Conservation (phyloP, 176 grass and related monocot species). For the Rhynchospora breviuscula region DNA sequence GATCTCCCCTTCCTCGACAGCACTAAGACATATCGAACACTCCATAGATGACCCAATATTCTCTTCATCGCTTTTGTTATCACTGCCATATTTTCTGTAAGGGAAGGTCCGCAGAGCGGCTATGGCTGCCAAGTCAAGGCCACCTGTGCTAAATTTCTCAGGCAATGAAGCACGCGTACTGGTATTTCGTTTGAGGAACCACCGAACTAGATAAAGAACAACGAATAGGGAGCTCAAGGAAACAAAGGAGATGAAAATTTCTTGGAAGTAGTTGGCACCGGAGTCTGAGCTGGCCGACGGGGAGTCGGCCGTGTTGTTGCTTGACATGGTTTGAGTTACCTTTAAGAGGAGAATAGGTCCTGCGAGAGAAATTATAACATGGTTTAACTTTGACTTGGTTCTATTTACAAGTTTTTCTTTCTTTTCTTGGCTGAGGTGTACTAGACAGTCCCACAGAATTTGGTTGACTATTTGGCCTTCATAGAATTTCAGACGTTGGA, state of each 20-base stretch:
- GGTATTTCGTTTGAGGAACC: constrained; percentile 32
- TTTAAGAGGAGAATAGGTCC: background rate
- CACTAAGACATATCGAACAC: constrained; percentile 49
- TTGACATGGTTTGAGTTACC: constrained; percentile 13
- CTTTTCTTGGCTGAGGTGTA: background rate
- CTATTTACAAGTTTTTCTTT: background rate
- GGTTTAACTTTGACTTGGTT: background rate
- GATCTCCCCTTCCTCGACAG: constrained; percentile 40
- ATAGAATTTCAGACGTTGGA: background rate
- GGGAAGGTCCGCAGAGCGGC: constrained; percentile 38
- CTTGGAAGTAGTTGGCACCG: constrained; percentile 17
- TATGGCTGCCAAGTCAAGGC: constrained; percentile 27
- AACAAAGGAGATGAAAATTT: constrained; percentile 12
- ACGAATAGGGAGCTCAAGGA: constrained; percentile 21
- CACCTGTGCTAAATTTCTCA: background rate
- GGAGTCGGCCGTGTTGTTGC: background rate
- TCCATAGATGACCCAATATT: constrained; percentile 10
- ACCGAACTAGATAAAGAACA: constrained; percentile 12
- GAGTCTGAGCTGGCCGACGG: background rate
- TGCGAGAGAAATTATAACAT: background rate
- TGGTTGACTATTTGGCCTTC: background rate
- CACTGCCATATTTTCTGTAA: background rate
- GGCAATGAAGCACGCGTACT: background rate
- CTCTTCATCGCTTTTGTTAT: background rate
- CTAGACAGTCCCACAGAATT: background rate